Percentiles rank a stretch among this genome's conserved stretches.
Evolutionary conservation across 805 yeast genomes (phyloP).

Genomic region (Candida berthetii): DNA sequence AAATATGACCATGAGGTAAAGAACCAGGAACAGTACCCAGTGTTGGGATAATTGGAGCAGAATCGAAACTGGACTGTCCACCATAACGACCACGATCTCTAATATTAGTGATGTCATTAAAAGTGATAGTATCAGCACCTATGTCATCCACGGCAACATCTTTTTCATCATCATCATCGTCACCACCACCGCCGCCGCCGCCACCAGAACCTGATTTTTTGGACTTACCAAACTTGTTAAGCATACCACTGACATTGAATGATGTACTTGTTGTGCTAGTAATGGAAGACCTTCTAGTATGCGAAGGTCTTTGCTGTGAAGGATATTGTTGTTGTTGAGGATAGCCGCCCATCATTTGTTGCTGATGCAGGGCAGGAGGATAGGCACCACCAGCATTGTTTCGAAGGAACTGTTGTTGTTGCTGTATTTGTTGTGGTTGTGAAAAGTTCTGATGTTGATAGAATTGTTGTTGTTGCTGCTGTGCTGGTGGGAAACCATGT

Average conservation of each 20-base stretch:
- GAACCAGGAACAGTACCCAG: slow-evolving; percentile 28
- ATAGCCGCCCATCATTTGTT: slow-evolving; percentile 1
- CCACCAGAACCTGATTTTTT: slow-evolving; percentile 10
- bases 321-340: slow-evolving; percentile 5
- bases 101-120: slow-evolving; percentile 57
- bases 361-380: slow-evolving; percentile 7
- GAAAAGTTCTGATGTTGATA: slow-evolving; percentile 8
- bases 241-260: slow-evolving; percentile 5
- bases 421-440: slow-evolving; percentile 13
- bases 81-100: slow-evolving; percentile 67
- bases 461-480: too few relatives aligned
- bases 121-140: slow-evolving; percentile 40
- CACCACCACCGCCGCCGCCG: slow-evolving; percentile 24
- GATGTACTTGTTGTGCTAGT: slow-evolving; percentile 9
- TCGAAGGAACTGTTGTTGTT: slow-evolving; percentile 3
- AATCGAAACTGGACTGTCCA: slow-evolving; percentile 37
- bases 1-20: slow-evolving; percentile 23
- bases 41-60: slow-evolving; percentile 76
- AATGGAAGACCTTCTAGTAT: slow-evolving; percentile 14
- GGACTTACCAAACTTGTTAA: slow-evolving; percentile 7
- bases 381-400: neutral
- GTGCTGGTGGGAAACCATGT: too few relatives aligned
- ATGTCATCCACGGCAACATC: slow-evolving; percentile 23
- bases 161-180: slow-evolving; percentile 32
- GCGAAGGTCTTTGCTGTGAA: slow-evolving; percentile 14